Percentiles rank a stretch among this genome's conserved stretches.
Conservation (phyloP, 2,329 filamentous ascomycete species). For the Grosmannia serpens region DNA sequence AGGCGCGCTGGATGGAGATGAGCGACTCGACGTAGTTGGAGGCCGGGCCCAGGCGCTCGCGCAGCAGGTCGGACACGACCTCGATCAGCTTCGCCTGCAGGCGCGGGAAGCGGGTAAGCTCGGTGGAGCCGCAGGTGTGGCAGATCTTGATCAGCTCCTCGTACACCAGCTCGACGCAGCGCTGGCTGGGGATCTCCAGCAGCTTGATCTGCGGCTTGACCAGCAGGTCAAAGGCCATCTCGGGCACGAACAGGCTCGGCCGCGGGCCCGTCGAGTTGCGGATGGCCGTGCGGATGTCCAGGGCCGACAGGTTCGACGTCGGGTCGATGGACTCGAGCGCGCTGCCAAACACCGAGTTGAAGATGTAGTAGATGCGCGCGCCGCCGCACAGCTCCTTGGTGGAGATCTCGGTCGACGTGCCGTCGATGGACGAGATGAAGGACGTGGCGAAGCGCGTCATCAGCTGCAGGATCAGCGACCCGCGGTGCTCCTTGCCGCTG, state of each 20-base stretch:
- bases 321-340: slow-evolving; percentile 93
- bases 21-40: slow-evolving; percentile 90
- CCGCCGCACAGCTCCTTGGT: slow-evolving; percentile 95
- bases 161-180: slow-evolving; percentile 95
- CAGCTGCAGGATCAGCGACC: slow-evolving; percentile 85
- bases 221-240: slow-evolving; percentile 92
- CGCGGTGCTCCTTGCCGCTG: slow-evolving; percentile 90
- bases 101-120: slow-evolving; percentile 82
- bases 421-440: slow-evolving; percentile 97
- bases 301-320: slow-evolving; percentile 84
- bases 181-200: slow-evolving; percentile 84
- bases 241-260: slow-evolving; percentile 91
- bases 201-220: slow-evolving; percentile 99
- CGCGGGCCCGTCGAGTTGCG: slow-evolving; percentile 94
- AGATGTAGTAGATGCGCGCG: slow-evolving; percentile 95
- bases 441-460: slow-evolving; percentile 98
- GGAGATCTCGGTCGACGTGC: slow-evolving; percentile 95
- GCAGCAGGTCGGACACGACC: slow-evolving; percentile 88
- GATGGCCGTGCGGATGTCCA: slow-evolving; percentile 94
- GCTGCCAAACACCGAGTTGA: slow-evolving; percentile 97
- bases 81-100: slow-evolving; percentile 96
- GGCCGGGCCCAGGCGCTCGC: slow-evolving; percentile 81
- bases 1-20: slow-evolving; percentile 93
- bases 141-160: slow-evolving; percentile 99
- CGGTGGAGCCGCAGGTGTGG: slow-evolving; percentile 92